Percentiles rank a stretch among this genome's conserved stretches.
phyloP scores from a whole-genome alignment of 192 early-diverging fungal species.

The Linnemannia elongata region DNA sequence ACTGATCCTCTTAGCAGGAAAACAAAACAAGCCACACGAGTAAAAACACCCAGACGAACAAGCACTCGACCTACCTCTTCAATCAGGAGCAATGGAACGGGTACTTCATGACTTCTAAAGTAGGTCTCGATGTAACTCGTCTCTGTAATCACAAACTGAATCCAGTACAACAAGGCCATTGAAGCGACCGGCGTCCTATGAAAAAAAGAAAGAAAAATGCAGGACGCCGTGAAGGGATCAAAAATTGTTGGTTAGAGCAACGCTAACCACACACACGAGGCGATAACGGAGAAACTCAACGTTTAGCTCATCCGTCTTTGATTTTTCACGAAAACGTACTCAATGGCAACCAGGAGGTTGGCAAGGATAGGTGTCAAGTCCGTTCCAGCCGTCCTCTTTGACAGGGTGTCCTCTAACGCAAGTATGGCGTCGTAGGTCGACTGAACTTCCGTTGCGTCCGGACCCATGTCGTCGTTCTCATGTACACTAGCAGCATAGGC shows the following conservation, averaged over 20 bases:
- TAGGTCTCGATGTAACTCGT: slow-evolving; percentile 80
- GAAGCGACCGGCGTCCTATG: slow-evolving; percentile 67
- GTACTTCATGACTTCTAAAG: slow-evolving; percentile 72
- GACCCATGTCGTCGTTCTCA: slow-evolving; percentile 44
- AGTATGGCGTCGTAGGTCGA: slow-evolving; percentile 48
- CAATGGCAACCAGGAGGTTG: slow-evolving; percentile 59
- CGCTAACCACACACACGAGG: background rate
- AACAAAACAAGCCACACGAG: too few relatives aligned
- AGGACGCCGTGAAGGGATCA: background rate
- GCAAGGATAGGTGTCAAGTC: slow-evolving; percentile 57
- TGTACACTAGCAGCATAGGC: slow-evolving; percentile 64
- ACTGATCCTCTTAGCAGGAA: background rate
- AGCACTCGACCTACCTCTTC: slow-evolving; percentile 65
- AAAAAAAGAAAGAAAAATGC: background rate
- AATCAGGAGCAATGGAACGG: slow-evolving; percentile 72
- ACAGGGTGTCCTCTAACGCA: slow-evolving; percentile 54
- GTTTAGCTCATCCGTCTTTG: background rate
- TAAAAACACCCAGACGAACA: background rate
- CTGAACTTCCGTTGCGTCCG: slow-evolving; percentile 53
- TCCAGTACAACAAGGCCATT: slow-evolving; percentile 73
- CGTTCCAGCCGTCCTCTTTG: slow-evolving; percentile 56
- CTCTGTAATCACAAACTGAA: slow-evolving; percentile 71
- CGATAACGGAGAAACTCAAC: slow-evolving; percentile 3
- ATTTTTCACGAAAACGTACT: slow-evolving; percentile 39
- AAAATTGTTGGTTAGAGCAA: background rate